Percentiles rank a stretch among this genome's conserved stretches.
These are phyloP conservation scores for Wallemia ichthyophaga DNA, from an alignment of 1,284 basidiomycete genomes.

Conservation along the genomic window DNA sequence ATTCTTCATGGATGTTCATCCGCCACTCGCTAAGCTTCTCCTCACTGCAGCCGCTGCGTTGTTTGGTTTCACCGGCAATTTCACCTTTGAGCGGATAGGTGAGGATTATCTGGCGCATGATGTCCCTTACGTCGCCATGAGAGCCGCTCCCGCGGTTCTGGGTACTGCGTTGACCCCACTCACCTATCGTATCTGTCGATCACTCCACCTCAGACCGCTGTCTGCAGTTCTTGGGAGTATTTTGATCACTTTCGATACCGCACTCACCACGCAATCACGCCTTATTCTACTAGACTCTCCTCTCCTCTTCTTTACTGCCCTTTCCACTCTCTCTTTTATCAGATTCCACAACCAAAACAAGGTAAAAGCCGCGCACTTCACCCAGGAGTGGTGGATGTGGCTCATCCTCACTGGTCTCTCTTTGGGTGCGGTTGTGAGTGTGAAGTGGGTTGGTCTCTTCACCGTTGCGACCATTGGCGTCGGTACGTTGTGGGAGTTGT, in stretches of 20 bases:
- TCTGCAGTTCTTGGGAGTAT: slow-evolving; percentile 66
- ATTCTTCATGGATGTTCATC: slow-evolving; percentile 58
- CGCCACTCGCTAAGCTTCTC: slow-evolving; percentile 78
- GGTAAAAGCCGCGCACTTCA: slow-evolving; percentile 33
- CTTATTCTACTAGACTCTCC: slow-evolving; percentile 93
- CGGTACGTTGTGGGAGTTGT: slow-evolving; percentile 59
- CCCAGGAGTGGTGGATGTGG: slow-evolving; percentile 70
- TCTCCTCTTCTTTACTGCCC: slow-evolving; percentile 84
- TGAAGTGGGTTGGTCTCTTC: slow-evolving; percentile 97
- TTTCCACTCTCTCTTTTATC: slow-evolving; percentile 60
- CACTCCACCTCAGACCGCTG: slow-evolving; percentile 60
- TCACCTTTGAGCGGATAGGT: slow-evolving; percentile 90
- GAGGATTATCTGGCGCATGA: slow-evolving; percentile 38
- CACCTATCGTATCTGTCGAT: slow-evolving; percentile 75
- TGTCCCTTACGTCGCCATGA: slow-evolving; percentile 90
- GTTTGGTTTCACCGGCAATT: slow-evolving; percentile 70
- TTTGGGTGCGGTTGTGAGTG: slow-evolving; percentile 68
- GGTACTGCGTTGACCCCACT: slow-evolving; percentile 69
- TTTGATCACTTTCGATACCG: slow-evolving; percentile 89
- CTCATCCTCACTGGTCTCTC: slow-evolving; percentile 60
- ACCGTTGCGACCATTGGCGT: slow-evolving; percentile 86
- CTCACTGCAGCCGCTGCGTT: slow-evolving; percentile 70
- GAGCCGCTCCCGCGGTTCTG: slow-evolving; percentile 61
- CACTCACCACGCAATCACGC: slow-evolving; percentile 74
- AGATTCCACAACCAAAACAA: slow-evolving; percentile 75